These are phyloP conservation scores for Dactylellina cionopaga DNA, from an alignment of 2,329 filamentous ascomycete species.

Conservation along the genomic window DNA sequence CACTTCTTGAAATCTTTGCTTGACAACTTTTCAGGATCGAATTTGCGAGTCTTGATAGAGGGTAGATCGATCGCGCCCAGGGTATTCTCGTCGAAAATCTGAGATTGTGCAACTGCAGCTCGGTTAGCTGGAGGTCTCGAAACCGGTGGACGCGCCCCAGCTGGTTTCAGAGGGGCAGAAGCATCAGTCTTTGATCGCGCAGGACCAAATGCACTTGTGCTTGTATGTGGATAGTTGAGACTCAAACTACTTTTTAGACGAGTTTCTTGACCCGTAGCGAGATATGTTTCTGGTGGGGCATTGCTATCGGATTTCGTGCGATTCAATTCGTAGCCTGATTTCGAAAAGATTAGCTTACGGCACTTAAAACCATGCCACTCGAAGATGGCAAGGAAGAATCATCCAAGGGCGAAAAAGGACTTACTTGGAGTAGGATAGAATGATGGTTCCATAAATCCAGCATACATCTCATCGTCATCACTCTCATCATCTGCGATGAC, in stretches of 20 bases:
- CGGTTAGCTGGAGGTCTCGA: slow-evolving; percentile 54
- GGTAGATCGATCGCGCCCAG: slow-evolving; percentile 77
- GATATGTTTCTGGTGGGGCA: slow-evolving; percentile 36
- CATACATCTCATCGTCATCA: slow-evolving; percentile 57
- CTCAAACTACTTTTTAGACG: slow-evolving; percentile 54
- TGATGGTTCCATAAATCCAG: slow-evolving; percentile 76
- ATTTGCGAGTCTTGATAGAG: slow-evolving; percentile 81
- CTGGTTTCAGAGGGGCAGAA: slow-evolving; percentile 64
- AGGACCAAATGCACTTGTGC: slow-evolving; percentile 51
- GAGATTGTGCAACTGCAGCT: slow-evolving; percentile 58
- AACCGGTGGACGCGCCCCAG: slow-evolving; percentile 52
- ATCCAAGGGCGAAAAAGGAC: too few species aligned
- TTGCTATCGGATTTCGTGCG: slow-evolving; percentile 49
- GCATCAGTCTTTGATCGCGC: slow-evolving; percentile 89
- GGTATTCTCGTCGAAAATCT: slow-evolving; percentile 48
- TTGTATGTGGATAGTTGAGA: slow-evolving; percentile 53
- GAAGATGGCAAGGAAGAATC: neutral
- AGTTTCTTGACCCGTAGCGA: slow-evolving; percentile 37
- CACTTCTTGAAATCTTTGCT: slow-evolving; percentile 84
- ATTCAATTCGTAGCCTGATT: slow-evolving; percentile 44
- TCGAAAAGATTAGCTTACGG: slow-evolving; percentile 1
- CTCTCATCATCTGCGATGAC: slow-evolving; percentile 80
- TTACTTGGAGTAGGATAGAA: slow-evolving; percentile 77
- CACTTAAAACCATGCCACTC: neutral
- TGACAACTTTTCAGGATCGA: slow-evolving; percentile 84